These are phyloP conservation scores for Lasiodiplodia sp. DNA, from an alignment of 2,329 filamentous ascomycete species.

Conservation along the genomic window DNA sequence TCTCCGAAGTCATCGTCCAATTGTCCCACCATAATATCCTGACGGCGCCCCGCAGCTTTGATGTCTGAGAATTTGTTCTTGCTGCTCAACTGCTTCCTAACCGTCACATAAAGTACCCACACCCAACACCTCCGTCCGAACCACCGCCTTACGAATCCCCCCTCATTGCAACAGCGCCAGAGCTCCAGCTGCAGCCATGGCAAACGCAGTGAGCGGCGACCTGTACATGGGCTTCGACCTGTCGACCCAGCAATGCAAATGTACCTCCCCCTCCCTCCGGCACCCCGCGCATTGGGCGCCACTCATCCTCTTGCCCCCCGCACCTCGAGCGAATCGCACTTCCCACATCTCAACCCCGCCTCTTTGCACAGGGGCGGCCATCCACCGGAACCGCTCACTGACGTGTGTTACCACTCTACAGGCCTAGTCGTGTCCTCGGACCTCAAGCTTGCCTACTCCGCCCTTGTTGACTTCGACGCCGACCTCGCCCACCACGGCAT, in stretches of 20 bases:
- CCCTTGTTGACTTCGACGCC: slow-evolving; percentile 93
- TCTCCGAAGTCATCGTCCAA: not conserved
- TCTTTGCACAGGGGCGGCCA: not conserved
- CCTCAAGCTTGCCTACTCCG: slow-evolving; percentile 80
- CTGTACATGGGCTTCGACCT: slow-evolving; percentile 94
- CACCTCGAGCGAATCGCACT: not conserved
- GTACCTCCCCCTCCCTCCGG: slow-evolving; percentile 50
- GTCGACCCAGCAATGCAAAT: slow-evolving; percentile 96
- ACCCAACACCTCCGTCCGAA: too few relatives aligned
- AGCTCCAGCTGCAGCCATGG: slow-evolving; percentile 10
- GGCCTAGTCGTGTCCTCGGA: slow-evolving; percentile 84
- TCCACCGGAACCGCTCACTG: not conserved
- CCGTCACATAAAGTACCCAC: slow-evolving; percentile 15
- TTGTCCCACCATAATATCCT: slow-evolving; percentile 18
- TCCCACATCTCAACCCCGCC: not conserved
- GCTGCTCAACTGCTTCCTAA: slow-evolving; percentile 16
- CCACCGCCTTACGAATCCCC: not conserved
- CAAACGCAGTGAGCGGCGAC: slow-evolving; percentile 40
- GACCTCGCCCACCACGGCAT: slow-evolving; percentile 76
- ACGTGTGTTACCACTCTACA: slow-evolving; percentile 44
- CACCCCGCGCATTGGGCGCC: not conserved
- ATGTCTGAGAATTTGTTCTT: slow-evolving; percentile 23
- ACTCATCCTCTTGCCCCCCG: not conserved
- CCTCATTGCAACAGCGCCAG: not conserved
- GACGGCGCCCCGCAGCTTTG: slow-evolving; percentile 4